phyloP scores from a whole-genome alignment of 495 filamentous ascomycete genomes.

The Lentithecium fluviatile region DNA sequence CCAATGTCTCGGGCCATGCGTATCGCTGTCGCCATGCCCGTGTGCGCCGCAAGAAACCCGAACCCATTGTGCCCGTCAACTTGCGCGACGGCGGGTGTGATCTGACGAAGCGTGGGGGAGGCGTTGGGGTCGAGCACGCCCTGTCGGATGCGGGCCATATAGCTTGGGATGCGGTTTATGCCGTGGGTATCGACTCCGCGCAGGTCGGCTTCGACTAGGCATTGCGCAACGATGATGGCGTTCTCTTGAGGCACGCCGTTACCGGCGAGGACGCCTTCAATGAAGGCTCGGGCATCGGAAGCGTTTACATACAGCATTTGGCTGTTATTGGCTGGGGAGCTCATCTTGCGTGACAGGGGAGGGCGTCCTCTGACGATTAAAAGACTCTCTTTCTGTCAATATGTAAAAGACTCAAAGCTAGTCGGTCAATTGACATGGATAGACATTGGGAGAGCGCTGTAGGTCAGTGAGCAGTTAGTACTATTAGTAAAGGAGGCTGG shows the following conservation, averaged over 20 bases:
- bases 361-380: no score
- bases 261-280: conserved; percentile 51
- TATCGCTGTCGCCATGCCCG: conserved; percentile 63
- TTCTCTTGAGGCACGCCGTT: conserved; percentile 58
- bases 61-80: conserved; percentile 73
- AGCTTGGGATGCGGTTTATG: conserved; percentile 71
- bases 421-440: no score
- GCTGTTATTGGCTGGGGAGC: background rate
- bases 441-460: no score
- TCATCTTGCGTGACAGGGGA: background rate
- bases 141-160: conserved; percentile 67
- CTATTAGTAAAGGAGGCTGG: no score
- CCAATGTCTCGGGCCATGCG: conserved; percentile 63
- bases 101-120: conserved; percentile 54
- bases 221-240: conserved; percentile 59
- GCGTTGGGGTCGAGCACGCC: conserved; percentile 61
- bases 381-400: no score
- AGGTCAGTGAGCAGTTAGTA: no score
- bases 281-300: conserved; percentile 42
- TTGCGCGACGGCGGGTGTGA: conserved; percentile 66
- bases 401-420: no score
- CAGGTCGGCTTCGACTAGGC: conserved; percentile 69
- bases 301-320: conserved; percentile 12
- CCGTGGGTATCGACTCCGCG: conserved; percentile 79
- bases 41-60: conserved; percentile 65